phyloP scores from a whole-genome alignment of 371 early-diverging fungal species.

The Fennellomyces sp. region DNA sequence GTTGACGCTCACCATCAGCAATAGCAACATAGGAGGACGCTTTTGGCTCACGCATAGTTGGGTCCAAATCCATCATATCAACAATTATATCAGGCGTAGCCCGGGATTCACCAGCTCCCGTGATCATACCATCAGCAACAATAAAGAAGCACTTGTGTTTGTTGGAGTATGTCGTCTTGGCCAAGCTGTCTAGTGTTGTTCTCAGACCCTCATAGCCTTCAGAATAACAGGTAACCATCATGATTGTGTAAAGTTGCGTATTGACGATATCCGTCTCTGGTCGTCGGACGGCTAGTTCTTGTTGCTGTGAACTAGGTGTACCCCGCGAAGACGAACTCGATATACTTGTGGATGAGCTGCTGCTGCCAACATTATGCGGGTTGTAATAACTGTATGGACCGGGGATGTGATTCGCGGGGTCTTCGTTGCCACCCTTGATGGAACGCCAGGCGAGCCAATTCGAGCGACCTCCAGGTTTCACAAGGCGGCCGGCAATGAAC shows the following conservation, averaged over 20 bases:
- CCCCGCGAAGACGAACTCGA: conserved; percentile 1
- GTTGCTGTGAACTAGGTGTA: neutral
- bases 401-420: conserved; percentile 50
- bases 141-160: conserved; percentile 57
- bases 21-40: conserved; percentile 86
- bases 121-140: conserved; percentile 50
- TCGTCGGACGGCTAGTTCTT: neutral
- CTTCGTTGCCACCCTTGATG: conserved; percentile 46
- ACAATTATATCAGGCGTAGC: conserved; percentile 79
- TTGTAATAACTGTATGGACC: conserved; percentile 47
- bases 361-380: conserved; percentile 1
- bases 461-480: conserved; percentile 51
- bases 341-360: neutral
- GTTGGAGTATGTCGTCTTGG: conserved; percentile 65
- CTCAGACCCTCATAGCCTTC: conserved; percentile 79
- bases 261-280: conserved; percentile 37
- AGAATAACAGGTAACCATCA: conserved; percentile 81
- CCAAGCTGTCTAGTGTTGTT: conserved; percentile 85
- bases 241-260: conserved; percentile 52
- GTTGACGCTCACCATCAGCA: conserved; percentile 86
- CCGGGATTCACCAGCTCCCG: conserved; percentile 46
- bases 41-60: conserved; percentile 57
- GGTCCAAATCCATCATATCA: conserved; percentile 69
- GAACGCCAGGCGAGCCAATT: conserved; percentile 57
- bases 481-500: conserved; percentile 52